Evolutionary conservation across 768 basidiomycete species (phyloP).

Genomic region (Lactarius evosmus): DNA sequence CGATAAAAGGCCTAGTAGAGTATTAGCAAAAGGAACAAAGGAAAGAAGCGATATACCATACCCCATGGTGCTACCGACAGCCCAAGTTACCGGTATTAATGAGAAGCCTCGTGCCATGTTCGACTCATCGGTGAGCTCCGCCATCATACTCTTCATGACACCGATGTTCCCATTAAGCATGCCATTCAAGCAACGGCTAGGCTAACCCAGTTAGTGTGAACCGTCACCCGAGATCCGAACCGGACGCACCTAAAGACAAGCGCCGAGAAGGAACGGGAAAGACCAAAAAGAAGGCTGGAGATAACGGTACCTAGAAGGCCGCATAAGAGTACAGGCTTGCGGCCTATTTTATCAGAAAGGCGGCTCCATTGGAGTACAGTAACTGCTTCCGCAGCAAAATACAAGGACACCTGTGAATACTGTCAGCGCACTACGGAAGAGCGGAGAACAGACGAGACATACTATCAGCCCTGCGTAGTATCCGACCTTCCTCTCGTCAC

Average conservation of each 20-base stretch:
- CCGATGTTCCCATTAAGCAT: conserved; percentile 28
- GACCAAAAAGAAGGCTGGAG: conserved; percentile 38
- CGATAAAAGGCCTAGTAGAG: conserved; percentile 26
- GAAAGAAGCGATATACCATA: neutral
- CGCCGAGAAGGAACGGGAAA: conserved; percentile 36
- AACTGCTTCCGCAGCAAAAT: conserved; percentile 44
- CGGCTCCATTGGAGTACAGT: conserved; percentile 47
- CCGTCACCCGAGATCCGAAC: too few species aligned
- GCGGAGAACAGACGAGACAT: conserved; percentile 27
- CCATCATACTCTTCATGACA: conserved; percentile 40
- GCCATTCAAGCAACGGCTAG: conserved; percentile 31
- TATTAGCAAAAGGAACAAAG: neutral
- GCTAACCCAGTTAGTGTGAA: too few species aligned
- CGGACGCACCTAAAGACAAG: conserved; percentile 27
- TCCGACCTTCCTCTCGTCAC: conserved; percentile 37
- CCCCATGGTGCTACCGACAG: conserved; percentile 13
- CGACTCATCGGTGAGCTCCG: conserved; percentile 58
- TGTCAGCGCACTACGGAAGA: neutral
- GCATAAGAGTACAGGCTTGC: conserved; percentile 46
- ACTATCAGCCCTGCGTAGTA: conserved; percentile 43
- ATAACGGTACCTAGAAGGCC: conserved; percentile 36
- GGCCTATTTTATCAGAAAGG: conserved; percentile 46
- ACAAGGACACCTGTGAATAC: conserved; percentile 42
- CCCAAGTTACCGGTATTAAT: conserved; percentile 34
- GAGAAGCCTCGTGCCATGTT: conserved; percentile 47